Percentiles rank a stretch among this genome's conserved stretches.
Evolutionary conservation across 2,329 filamentous ascomycete genomes (phyloP).

Genomic region (Colletotrichum tamarilloi): DNA sequence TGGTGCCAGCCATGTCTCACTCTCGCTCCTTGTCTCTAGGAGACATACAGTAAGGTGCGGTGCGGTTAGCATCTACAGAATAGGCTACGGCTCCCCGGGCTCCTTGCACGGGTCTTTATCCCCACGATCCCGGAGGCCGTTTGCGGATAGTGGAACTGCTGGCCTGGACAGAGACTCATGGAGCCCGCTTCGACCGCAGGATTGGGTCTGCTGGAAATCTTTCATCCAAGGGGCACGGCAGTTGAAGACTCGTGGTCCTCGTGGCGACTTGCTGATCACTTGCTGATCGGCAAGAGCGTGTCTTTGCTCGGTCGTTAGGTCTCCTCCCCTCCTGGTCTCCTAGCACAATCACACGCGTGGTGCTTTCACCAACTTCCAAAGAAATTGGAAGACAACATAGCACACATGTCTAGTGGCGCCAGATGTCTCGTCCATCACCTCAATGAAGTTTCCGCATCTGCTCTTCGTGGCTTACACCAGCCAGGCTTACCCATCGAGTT

Average conservation of each 20-base stretch:
- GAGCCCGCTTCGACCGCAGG: background rate
- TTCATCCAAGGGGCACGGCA: background rate
- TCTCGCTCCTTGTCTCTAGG: background rate
- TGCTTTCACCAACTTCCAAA: background rate
- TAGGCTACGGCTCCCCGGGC: background rate
- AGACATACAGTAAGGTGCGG: background rate
- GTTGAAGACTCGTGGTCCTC: background rate
- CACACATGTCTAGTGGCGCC: background rate
- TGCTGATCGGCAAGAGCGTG: background rate
- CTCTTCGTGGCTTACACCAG: constrained; percentile 10
- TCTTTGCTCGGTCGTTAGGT: background rate
- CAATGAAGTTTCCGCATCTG: constrained; percentile 14
- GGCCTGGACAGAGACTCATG: background rate
- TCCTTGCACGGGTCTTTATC: constrained; percentile 15
- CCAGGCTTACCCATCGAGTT: background rate
- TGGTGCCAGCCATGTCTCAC: constrained; percentile 26
- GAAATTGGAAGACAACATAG: background rate
- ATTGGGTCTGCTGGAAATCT: background rate
- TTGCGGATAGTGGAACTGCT: constrained; percentile 1
- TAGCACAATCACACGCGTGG: background rate
- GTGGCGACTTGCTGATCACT: background rate
- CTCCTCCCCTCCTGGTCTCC: background rate
- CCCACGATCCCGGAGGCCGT: background rate
- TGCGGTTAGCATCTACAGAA: background rate
- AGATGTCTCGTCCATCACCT: background rate